These are phyloP conservation scores for Fusarium fracticaudum DNA, from an alignment of 2,329 filamentous ascomycete genomes.

Conservation along the genomic window DNA sequence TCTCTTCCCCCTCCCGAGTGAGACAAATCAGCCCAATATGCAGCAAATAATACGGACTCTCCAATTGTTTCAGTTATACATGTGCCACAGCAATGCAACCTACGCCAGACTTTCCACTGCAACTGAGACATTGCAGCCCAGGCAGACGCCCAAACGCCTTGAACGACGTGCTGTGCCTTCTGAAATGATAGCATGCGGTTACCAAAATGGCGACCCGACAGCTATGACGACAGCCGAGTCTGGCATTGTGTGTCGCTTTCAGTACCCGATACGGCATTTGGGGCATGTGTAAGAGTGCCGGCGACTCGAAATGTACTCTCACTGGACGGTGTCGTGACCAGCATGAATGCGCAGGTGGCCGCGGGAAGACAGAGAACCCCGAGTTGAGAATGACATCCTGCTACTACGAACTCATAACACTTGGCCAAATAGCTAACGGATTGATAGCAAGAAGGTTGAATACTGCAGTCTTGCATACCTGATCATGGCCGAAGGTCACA, in stretches of 20 bases:
- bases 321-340: slow-evolving; percentile 49
- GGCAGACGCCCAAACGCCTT: background rate
- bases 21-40: background rate
- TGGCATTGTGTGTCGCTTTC: slow-evolving; percentile 48
- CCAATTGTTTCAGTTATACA: slow-evolving; percentile 19
- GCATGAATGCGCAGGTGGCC: slow-evolving; percentile 45
- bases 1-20: background rate
- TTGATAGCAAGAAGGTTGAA: background rate
- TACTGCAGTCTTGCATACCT: slow-evolving; percentile 50
- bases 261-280: slow-evolving; percentile 47
- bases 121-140: slow-evolving; percentile 22
- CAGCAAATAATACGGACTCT: background rate
- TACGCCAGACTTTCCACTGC: background rate
- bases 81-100: background rate
- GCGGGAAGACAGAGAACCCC: slow-evolving; percentile 37
- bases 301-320: slow-evolving; percentile 43
- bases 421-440: background rate
- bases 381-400: slow-evolving; percentile 48
- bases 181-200: slow-evolving; percentile 43
- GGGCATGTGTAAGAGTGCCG: slow-evolving; percentile 47
- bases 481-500: slow-evolving; percentile 44
- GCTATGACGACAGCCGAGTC: slow-evolving; percentile 41
- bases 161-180: slow-evolving; percentile 13
- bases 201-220: slow-evolving; percentile 42
- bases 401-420: slow-evolving; percentile 16